Conservation (phyloP, 1,139 yeast genomes). For the Kodamaea derodonti region DNA sequence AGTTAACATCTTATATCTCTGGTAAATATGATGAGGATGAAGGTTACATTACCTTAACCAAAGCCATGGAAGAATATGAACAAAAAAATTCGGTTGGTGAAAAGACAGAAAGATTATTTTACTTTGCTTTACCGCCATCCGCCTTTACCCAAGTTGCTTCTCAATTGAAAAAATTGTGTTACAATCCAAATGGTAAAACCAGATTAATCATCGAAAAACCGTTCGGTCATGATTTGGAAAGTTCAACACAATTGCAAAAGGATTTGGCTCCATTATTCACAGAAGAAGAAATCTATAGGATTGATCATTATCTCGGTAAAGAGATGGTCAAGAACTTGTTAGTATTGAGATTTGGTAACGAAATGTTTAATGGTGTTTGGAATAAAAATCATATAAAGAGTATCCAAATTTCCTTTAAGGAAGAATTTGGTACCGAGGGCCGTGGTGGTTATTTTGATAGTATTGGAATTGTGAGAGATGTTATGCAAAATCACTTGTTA, state of each 20-base stretch:
- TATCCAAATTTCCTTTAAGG: conserved; percentile 89
- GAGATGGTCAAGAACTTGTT: conserved; percentile 95
- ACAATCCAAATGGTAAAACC: conserved; percentile 61
- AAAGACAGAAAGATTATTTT: conserved; percentile 73
- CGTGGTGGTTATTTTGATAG: conserved; percentile 97
- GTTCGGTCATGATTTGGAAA: conserved; percentile 85
- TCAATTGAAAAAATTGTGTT: conserved; percentile 64
- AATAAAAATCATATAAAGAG: conserved; percentile 71
- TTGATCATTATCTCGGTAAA: conserved; percentile 95
- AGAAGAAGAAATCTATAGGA: conserved; percentile 90
- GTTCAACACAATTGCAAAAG: conserved; percentile 73
- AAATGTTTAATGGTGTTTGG: conserved; percentile 83
- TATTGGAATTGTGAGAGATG: conserved; percentile 95
- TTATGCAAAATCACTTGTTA: conserved; percentile 94
- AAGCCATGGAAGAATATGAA: conserved; percentile 59
- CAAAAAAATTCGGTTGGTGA: conserved; percentile 30
- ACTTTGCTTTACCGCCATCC: conserved; percentile 92
- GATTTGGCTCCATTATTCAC: conserved; percentile 79
- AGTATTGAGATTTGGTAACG: conserved; percentile 86
- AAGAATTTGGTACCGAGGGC: conserved; percentile 97
- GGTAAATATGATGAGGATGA: conserved; percentile 81
- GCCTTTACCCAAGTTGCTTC: conserved; percentile 79
- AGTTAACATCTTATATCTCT: conserved; percentile 59
- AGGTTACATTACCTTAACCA: conserved; percentile 59
- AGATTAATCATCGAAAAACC: conserved; percentile 95